Percentiles rank a stretch among this genome's conserved stretches.
These are phyloP conservation scores for Sabuloglossum arenarium DNA, from an alignment of 495 filamentous ascomycete species.

Conservation along the genomic window DNA sequence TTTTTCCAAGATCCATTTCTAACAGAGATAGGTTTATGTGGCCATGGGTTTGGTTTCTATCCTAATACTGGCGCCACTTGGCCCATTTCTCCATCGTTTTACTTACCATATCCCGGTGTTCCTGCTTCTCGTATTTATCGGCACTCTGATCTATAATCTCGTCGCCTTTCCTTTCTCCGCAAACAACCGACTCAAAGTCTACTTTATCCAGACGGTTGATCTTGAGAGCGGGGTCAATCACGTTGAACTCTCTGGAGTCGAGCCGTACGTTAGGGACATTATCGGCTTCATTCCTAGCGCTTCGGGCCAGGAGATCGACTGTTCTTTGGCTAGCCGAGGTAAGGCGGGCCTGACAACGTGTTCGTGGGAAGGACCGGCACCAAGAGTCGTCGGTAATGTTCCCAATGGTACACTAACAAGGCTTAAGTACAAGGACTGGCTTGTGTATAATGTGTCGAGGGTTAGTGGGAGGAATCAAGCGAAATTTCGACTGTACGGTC, in stretches of 20 bases:
- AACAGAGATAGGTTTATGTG: slow-evolving; percentile 35
- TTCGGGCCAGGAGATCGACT: slow-evolving; percentile 34
- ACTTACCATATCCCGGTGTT: slow-evolving; percentile 65
- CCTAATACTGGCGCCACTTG: slow-evolving; percentile 53
- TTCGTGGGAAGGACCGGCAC: slow-evolving; percentile 41
- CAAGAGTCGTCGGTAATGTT: slow-evolving; percentile 29
- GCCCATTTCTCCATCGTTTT: slow-evolving; percentile 73
- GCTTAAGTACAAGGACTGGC: slow-evolving; percentile 31
- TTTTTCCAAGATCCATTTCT: not conserved
- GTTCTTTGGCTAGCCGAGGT: slow-evolving; percentile 16
- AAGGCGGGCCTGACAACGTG: slow-evolving; percentile 35
- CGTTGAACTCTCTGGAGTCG: slow-evolving; percentile 50
- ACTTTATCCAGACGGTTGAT: slow-evolving; percentile 66
- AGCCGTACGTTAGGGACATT: slow-evolving; percentile 45
- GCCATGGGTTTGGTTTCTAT: slow-evolving; percentile 42
- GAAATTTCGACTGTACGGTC: slow-evolving; percentile 36
- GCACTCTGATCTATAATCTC: slow-evolving; percentile 73
- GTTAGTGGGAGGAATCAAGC: slow-evolving; percentile 19
- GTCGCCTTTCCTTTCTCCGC: slow-evolving; percentile 73
- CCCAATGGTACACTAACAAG: slow-evolving; percentile 23
- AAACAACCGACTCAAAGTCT: slow-evolving; percentile 60
- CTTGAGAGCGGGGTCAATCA: slow-evolving; percentile 48
- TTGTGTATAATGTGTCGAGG: slow-evolving; percentile 38
- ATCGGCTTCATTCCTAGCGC: slow-evolving; percentile 51
- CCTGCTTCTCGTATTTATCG: slow-evolving; percentile 49